Evolutionary conservation across 805 yeast species (phyloP).

Genomic region (Myxozyma monticola): DNA sequence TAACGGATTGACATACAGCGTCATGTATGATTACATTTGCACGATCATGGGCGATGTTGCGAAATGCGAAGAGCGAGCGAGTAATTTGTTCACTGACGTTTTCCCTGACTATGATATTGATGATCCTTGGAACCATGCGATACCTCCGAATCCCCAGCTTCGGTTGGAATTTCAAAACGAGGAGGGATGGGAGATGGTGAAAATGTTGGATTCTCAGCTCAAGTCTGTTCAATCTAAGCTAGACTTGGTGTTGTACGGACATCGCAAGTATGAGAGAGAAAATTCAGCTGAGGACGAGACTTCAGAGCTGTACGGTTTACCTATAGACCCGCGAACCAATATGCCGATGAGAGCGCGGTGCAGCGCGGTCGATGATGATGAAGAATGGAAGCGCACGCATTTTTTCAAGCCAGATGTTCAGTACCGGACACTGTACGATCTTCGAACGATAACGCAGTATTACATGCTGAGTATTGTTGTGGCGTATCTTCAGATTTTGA

Average conservation of each 20-base stretch:
- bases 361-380: not conserved
- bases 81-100: too few species aligned
- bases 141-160: too few species aligned
- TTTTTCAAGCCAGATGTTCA: constrained; percentile 14
- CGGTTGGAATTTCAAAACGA: not conserved
- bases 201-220: not conserved
- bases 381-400: constrained; percentile 8
- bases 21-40: too few species aligned
- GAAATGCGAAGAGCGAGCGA: too few species aligned
- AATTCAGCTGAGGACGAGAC: not conserved
- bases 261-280: not conserved
- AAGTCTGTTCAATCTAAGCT: not conserved
- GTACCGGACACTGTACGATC: constrained; percentile 12
- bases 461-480: constrained; percentile 3
- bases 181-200: not conserved
- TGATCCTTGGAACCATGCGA: too few species aligned
- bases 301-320: not conserved
- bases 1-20: too few species aligned
- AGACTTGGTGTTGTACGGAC: not conserved
- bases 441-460: constrained; percentile 5
- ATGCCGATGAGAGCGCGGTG: not conserved
- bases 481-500: constrained; percentile 5
- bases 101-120: too few species aligned
- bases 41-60: too few species aligned
- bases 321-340: not conserved